A percentile compares a stretch with the other conserved stretches of the same genome.
phyloP scores from a whole-genome alignment of 106 monocot genomes.

The Gastrodia elata region DNA sequence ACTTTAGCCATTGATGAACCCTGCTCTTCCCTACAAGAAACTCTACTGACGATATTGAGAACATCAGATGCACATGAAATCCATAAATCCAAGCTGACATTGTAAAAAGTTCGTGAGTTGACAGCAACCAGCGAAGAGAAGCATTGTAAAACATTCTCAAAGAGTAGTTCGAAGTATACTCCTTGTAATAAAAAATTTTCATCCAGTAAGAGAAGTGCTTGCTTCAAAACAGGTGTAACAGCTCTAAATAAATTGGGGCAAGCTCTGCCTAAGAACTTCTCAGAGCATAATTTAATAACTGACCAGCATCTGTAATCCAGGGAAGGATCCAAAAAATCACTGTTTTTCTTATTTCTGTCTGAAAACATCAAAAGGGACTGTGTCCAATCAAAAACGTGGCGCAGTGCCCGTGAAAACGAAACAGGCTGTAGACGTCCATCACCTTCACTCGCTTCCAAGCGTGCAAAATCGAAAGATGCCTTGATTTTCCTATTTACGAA shows the following conservation, averaged over 20 bases:
- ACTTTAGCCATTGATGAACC: conserved; percentile 4
- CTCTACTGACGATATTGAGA: conserved; percentile 27
- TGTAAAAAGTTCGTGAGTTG: conserved; percentile 48
- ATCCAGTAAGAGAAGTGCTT: conserved; percentile 11
- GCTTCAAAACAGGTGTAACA: conserved; percentile 24
- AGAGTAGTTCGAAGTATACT: conserved; percentile 15
- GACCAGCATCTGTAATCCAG: conserved; percentile 71
- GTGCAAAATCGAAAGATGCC: conserved; percentile 47
- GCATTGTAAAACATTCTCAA: conserved; percentile 34
- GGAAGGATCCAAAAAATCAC: conserved; percentile 27
- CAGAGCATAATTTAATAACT: conserved; percentile 52
- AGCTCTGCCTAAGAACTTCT: conserved; percentile 23
- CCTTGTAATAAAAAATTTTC: not conserved
- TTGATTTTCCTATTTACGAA: conserved; percentile 55
- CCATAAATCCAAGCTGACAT: conserved; percentile 67
- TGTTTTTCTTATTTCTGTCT: conserved; percentile 18
- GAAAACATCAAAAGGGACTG: conserved; percentile 46
- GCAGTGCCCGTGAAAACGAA: conserved; percentile 22
- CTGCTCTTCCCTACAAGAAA: conserved; percentile 10
- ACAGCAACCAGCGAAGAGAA: conserved; percentile 35
- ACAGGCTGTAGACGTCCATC: conserved; percentile 14
- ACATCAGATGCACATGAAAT: conserved; percentile 44
- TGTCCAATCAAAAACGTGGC: conserved; percentile 53
- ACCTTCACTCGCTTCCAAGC: conserved; percentile 2
- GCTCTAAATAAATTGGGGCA: conserved; percentile 54